A percentile compares a stretch with the other conserved stretches of the same genome.
These are phyloP conservation scores for Euphorbia tirucalli DNA, from an alignment of 345 rosid species.

Conservation along the genomic window DNA sequence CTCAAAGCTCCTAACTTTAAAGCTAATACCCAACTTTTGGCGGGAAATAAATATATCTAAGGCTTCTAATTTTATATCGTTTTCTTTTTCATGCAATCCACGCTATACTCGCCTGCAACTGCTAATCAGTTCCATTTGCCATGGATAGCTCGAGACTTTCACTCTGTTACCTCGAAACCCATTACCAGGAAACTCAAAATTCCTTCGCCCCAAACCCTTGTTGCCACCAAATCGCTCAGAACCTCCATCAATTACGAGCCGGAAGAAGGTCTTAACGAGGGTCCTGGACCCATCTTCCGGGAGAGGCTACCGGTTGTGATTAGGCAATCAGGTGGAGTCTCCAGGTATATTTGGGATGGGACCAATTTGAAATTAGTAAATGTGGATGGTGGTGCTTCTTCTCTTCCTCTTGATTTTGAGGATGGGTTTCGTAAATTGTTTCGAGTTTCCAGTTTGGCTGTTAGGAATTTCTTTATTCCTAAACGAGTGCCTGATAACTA, in stretches of 20 bases:
- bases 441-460: conserved; percentile 37
- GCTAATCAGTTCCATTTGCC: conserved; percentile 22
- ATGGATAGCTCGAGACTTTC: conserved; percentile 25
- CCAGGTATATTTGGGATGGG: conserved; percentile 65
- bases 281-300: conserved; percentile 8
- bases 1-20: neutral
- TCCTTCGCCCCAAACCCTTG: conserved; percentile 17
- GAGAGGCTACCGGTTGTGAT: conserved; percentile 50
- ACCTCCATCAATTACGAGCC: conserved; percentile 40
- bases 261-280: conserved; percentile 31
- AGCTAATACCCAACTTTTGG: conserved; percentile 9
- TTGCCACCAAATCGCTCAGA: conserved; percentile 31
- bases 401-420: conserved; percentile 34
- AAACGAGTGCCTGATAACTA: conserved; percentile 62
- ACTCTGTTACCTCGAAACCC: conserved; percentile 4
- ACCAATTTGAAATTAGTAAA: conserved; percentile 36
- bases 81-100: conserved; percentile 48
- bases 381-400: conserved; percentile 40
- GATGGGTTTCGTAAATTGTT: conserved; percentile 40
- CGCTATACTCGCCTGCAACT: conserved; percentile 23
- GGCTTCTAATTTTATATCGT: neutral
- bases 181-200: conserved; percentile 16
- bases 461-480: conserved; percentile 70
- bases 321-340: conserved; percentile 46
- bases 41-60: conserved; percentile 18